Base-by-base conservation (phyloP, 805 yeast genomes). In the Saccharomycopsis schoenii region DNA sequence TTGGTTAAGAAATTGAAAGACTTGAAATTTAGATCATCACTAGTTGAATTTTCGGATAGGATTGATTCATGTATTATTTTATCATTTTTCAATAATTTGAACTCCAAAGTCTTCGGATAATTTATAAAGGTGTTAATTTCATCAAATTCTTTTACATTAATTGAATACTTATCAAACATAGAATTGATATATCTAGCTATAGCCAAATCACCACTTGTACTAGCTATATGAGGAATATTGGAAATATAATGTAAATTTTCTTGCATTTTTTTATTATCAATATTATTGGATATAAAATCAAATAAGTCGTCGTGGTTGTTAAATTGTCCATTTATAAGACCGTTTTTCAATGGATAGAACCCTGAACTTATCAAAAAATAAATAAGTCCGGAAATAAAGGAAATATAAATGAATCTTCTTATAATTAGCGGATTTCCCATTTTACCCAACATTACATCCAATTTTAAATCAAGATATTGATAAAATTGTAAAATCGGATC, bases 201-300 rank as follows among this genome's bases (percentile, higher is more conserved):
- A 0, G 93, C 80, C 62, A 83, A 72, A 70, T 90, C 97, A 19
- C 96, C 98, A 15, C 83, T 81, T 1, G 97, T 86, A 2, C 98
- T 98, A 0, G 97, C 83, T 65, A 86, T 72, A 70, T 91, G 97
- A 2, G 96, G 90, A 83, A 90, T 83, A 8, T 88, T 80, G 34
- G 92, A 83, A 25, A 90, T 69, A 67, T 88, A 89, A 66, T 88
- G 87, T 61, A 87, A 68, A 64, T 85, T 83, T 55, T 82, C 84
- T 67, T 84, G 84, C 71, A 93, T 76, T 24, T 81, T 71, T 25
- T 80, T 78, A 6, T 77, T 71, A 67, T 83, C 87, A 37, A 89
- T 75, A 54, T 80, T 77, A n/a, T 73, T 71, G 39, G 75, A 74
- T 8, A 87, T 75, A 56, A 80, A 80, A 4, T 74, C 74, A 15